These are phyloP conservation scores for Candida sojae DNA, from an alignment of 1,139 yeast genomes.

Conservation along the genomic window DNA sequence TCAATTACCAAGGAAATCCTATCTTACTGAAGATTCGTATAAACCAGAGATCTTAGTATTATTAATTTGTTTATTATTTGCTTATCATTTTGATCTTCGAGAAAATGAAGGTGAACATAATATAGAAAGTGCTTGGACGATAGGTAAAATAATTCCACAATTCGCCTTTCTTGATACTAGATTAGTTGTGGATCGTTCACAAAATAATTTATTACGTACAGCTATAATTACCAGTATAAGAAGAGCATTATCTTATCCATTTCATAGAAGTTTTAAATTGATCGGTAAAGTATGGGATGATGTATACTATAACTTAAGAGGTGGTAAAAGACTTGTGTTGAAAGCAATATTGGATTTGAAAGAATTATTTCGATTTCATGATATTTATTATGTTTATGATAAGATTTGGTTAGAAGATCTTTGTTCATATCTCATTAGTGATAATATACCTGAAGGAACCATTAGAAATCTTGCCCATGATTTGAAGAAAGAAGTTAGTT, in stretches of 20 bases:
- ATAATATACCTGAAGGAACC: constrained; percentile 48
- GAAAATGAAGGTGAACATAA: constrained; percentile 78
- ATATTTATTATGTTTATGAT: constrained; percentile 85
- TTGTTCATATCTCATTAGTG: constrained; percentile 73
- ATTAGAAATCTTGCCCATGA: constrained; percentile 70
- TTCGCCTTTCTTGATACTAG: constrained; percentile 68
- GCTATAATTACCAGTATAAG: constrained; percentile 62
- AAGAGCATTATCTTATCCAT: constrained; percentile 77
- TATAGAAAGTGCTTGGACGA: constrained; percentile 91
- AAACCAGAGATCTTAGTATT: constrained; percentile 53
- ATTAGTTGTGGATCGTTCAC: constrained; percentile 25
- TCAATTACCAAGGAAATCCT: constrained; percentile 64
- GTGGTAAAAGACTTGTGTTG: constrained; percentile 69
- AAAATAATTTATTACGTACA: constrained; percentile 42
- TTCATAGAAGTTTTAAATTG: constrained; percentile 71
- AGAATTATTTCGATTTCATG: constrained; percentile 81
- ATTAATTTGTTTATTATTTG: constrained; percentile 66
- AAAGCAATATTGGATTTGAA: constrained; percentile 59
- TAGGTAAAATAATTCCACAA: constrained; percentile 84
- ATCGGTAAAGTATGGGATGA: constrained; percentile 71
- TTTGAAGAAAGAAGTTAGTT: constrained; percentile 36
- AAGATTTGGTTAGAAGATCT: constrained; percentile 80
- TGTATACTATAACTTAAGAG: constrained; percentile 61
- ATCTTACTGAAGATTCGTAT: constrained; percentile 54
- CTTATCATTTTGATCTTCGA: constrained; percentile 72